phyloP scores from a whole-genome alignment of 148 eudicot genomes.

The Fallopia convolvulus region DNA sequence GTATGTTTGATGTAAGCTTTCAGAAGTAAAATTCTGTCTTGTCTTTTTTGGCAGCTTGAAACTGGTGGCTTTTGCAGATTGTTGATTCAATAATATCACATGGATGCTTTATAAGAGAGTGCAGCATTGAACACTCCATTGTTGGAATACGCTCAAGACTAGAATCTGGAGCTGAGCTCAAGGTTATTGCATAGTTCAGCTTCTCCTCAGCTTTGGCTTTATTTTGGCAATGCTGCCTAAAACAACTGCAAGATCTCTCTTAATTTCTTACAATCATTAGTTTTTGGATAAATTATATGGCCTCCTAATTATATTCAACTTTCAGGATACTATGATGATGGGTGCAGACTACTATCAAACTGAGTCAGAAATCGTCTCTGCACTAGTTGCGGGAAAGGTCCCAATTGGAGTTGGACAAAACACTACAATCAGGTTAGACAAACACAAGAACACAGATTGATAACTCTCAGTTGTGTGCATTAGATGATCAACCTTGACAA shows the following conservation, averaged over 20 bases:
- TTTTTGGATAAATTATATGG: neutral
- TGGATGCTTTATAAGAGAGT: constrained; percentile 76
- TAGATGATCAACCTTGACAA: neutral
- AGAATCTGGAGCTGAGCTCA: constrained; percentile 59
- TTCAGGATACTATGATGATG: constrained; percentile 88
- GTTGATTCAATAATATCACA: constrained; percentile 90
- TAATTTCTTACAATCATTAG: neutral
- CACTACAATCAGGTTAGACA: constrained; percentile 66
- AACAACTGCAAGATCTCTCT: neutral
- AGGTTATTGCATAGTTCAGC: constrained; percentile 7
- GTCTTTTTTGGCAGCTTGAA: too few relatives aligned
- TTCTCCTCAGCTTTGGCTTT: neutral
- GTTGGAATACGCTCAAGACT: constrained; percentile 86
- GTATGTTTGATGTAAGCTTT: constrained; percentile 18
- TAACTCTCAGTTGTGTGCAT: neutral
- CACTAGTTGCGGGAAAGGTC: constrained; percentile 74
- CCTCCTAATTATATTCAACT: neutral
- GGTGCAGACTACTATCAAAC: constrained; percentile 96
- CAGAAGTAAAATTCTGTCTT: too few relatives aligned
- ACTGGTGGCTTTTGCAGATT: constrained; percentile 32
- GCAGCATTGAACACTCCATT: constrained; percentile 63
- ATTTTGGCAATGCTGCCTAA: neutral
- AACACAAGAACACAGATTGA: neutral
- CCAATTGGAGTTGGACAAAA: constrained; percentile 85
- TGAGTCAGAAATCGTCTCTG: constrained; percentile 80